phyloP scores from a whole-genome alignment of 176 grass and related monocot species.

The Ampelocalamus luodianensis region DNA sequence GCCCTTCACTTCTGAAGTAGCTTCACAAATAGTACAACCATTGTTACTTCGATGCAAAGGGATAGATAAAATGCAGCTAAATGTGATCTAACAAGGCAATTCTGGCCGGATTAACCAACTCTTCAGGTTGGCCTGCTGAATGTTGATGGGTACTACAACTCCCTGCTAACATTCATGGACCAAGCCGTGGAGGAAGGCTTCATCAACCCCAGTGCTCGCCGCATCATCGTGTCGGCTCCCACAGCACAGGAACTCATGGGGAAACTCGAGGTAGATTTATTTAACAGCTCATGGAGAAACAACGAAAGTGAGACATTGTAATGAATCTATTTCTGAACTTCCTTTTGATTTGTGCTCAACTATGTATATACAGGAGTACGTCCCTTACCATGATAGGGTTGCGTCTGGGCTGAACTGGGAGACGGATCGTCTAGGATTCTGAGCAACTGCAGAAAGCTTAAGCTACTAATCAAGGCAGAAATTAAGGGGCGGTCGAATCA shows the following conservation, averaged over 20 bases:
- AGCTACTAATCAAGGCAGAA: neutral
- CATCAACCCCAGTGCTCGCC: conserved; percentile 54
- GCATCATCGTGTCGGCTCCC: conserved; percentile 55
- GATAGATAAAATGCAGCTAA: conserved; percentile 21
- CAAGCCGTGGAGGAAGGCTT: conserved; percentile 70
- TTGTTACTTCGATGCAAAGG: conserved; percentile 1
- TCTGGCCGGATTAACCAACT: no score
- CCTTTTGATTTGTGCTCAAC: neutral
- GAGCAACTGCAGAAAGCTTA: neutral
- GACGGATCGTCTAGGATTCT: conserved; percentile 26
- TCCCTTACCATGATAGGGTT: conserved; percentile 45
- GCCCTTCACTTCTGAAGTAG: no score
- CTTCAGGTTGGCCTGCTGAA: conserved; percentile 71
- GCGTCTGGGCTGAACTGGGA: conserved; percentile 45
- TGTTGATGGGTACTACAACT: conserved; percentile 74
- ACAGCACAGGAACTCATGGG: conserved; percentile 53
- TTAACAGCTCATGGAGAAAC: neutral
- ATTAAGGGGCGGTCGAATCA: neutral
- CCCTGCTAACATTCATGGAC: conserved; percentile 65
- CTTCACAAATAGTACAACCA: neutral
- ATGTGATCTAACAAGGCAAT: neutral
- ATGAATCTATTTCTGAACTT: neutral
- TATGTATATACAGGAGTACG: conserved; percentile 14
- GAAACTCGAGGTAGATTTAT: conserved; percentile 45
- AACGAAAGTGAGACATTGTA: neutral